A percentile compares a stretch with the other conserved stretches of the same genome.
These are phyloP conservation scores for Mycena rosella DNA, from an alignment of 768 basidiomycete genomes.

Conservation along the genomic window DNA sequence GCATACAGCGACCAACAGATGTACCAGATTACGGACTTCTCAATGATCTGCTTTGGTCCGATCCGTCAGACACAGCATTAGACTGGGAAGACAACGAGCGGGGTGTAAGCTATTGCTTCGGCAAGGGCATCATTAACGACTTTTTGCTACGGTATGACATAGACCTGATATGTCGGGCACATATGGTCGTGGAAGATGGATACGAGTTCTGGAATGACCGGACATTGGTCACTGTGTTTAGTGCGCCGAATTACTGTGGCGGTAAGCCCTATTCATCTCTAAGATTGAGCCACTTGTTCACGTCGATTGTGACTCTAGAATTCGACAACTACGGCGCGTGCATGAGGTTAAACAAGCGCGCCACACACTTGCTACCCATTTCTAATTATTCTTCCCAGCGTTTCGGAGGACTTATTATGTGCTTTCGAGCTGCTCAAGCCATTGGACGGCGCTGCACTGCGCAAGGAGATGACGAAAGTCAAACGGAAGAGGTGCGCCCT, in stretches of 20 bases:
- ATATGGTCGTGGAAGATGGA: conserved; percentile 99
- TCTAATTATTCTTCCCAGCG: conserved; percentile 60
- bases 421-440: conserved; percentile 98
- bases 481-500: conserved; percentile 91
- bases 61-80: conserved; percentile 96
- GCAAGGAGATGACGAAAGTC: conserved; percentile 99
- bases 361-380: conserved; percentile 18
- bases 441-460: conserved; percentile 91
- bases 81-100: conserved; percentile 99
- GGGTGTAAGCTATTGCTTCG: conserved; percentile 99
- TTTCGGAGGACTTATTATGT: conserved; percentile 96
- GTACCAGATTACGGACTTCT: conserved; percentile 98
- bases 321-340: conserved; percentile 97
- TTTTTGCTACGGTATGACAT: conserved; percentile 97
- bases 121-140: conserved; percentile 96
- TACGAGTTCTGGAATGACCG: conserved; percentile 99
- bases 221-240: conserved; percentile 98
- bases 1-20: conserved; percentile 97
- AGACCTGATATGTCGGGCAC: conserved; percentile 99
- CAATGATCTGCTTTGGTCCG: conserved; percentile 98
- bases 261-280: conserved; percentile 66
- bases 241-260: conserved; percentile 96
- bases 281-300: conserved; percentile 26
- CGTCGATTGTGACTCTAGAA: conserved; percentile 60
- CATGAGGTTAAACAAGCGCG: conserved; percentile 75